Base-by-base conservation (phyloP, 345 rosid genomes). In the Aurinia saxatilis region DNA sequence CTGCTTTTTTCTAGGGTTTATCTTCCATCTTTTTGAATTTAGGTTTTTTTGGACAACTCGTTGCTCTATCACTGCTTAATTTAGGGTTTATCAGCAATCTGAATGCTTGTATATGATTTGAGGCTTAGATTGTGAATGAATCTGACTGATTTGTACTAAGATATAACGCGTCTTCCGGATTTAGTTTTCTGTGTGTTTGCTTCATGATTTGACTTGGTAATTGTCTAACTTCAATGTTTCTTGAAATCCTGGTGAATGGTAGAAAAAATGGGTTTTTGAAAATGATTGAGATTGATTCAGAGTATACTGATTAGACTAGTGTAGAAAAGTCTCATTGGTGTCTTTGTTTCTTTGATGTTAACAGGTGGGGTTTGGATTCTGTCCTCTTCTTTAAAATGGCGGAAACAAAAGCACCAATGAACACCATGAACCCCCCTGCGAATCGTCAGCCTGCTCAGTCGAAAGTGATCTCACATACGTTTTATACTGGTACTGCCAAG, bases 401-500 rank as follows among this genome's bases (percentile, higher is more conserved):
- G 55, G 55, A 29, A 18, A 48, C 17, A 31, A 2, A 9, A 23
- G 9, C 44, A 14, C 8, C 14, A 48, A 46, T 8, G 38, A 44
- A 52, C 23, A 35, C 60, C 54, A 64, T 71, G 75, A 64, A 57
- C 37, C 1, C 54, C 36, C 1, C 55, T 50, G 41, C 5, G 55
- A 71, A 25, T 70, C 31, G 46, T 46, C 62, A 55, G 15, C 13
- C 44, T 39, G 16, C 19, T 48, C 66, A 57, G 15, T 65, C 75
- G 5, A 71, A 71, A 64, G 66, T 64, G 21, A 71, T 71, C 47
- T 50, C 75, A 2, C 70, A 64, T 59, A 73, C 70, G 7, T 57
- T 63, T 38, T 52, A 66, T 19, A 75, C 60, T n/a, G 96, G 95
- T 63, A 78, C 85, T 55, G 92, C 87, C 13, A 81, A 70, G n/a